Evolutionary conservation across 768 basidiomycete species (phyloP), one percentile per base, ranked within the genome.

Genomic region (Postia placenta): DNA sequence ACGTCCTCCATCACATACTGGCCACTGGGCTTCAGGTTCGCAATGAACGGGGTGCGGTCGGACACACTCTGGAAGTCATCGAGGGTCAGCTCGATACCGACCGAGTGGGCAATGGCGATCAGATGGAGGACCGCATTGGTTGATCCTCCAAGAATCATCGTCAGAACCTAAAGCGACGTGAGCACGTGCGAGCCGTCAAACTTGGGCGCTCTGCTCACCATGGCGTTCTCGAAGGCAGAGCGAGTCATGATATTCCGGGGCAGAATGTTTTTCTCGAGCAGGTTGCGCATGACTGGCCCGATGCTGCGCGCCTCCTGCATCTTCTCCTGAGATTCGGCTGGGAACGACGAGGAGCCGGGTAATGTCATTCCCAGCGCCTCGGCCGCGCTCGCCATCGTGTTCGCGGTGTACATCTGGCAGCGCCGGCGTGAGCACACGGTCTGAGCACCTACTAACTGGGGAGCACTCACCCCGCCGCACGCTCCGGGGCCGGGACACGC

Each of bases 1-100:
- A 99, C 82, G 61, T 98, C 90, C 68, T 94, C 93, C 92, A 98
- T 96, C 58, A 98, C 91, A 74, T 97, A 98, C 69, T 93, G 93
- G 30, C 96, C 96, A 55, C 90, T 92, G 1, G 96, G 96, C 64
- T 94, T 96, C 56, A 99, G 80, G 68, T 99, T 90, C 20, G 95
- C 94, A 55, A 98, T 74, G 79, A 97, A 95, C 9, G 96, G 96
- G 1, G 78, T 82, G 40, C 87, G 81, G 65, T 99, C 94, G 5
- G 93, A 95, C 46, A 98, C 91, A 48, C 66, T 71, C 67, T 96
- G 93, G 78, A 98, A 91, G 66, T 98, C 96, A 59, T 95, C 92
- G 44, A 98, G 73, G 27, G 78, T 79, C 50, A 99, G 77, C 38
- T 79, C 78, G 70, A 99, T 84, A 22, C 93, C 94, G 43, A 95